These are phyloP conservation scores for Apiospora hydei DNA, from an alignment of 2,329 filamentous ascomycete species.

Conservation along the genomic window DNA sequence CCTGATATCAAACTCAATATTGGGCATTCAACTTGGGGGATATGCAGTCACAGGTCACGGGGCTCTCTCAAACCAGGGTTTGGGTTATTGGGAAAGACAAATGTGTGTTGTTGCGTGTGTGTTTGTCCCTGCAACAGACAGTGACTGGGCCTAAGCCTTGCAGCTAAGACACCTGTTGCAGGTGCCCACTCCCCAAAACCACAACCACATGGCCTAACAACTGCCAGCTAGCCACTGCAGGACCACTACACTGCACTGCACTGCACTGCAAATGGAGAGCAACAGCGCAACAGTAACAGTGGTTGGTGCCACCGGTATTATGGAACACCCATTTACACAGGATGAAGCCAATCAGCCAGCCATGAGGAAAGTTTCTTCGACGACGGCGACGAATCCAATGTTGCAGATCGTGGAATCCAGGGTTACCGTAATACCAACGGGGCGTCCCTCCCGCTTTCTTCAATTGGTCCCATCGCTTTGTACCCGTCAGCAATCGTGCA, in stretches of 20 bases:
- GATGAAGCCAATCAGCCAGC: not conserved
- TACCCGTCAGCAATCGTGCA: not conserved
- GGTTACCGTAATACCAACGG: not conserved
- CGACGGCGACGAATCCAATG: not conserved
- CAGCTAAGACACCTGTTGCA: not conserved
- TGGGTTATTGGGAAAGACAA: not conserved
- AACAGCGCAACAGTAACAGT: not conserved
- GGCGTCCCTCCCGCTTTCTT: not conserved
- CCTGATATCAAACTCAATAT: not conserved
- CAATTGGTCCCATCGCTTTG: not conserved
- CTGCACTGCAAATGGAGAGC: not conserved
- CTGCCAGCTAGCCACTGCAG: conserved; percentile 3
- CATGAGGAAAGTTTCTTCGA: not conserved
- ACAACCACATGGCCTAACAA: conserved; percentile 5
- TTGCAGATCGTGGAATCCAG: not conserved
- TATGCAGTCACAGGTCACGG: conserved; percentile 6
- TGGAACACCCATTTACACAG: not conserved
- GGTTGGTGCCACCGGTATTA: not conserved
- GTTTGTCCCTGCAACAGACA: not conserved
- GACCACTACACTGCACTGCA: not conserved
- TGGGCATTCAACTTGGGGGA: not conserved
- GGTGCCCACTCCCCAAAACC: not conserved
- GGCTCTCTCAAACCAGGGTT: not conserved
- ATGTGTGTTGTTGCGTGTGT: not conserved
- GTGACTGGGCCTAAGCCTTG: not conserved